Percentiles rank a stretch among this genome's conserved stretches.
Conservation (phyloP, 768 basidiomycete species). For the Lactarius sp. region DNA sequence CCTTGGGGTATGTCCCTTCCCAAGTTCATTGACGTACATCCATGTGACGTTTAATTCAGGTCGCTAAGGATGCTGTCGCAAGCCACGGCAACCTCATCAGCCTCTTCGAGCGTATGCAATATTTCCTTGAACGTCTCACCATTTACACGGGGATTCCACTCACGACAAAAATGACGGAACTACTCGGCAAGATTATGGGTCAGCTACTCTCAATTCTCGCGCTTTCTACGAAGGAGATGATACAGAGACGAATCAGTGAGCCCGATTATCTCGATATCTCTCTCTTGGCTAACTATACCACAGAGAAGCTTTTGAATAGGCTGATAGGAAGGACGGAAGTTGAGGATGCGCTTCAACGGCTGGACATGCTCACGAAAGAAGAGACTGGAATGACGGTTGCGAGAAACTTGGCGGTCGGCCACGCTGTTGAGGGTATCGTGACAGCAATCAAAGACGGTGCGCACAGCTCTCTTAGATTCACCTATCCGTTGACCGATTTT, state of each 20-base stretch:
- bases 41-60: not conserved
- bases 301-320: not conserved
- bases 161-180: not conserved
- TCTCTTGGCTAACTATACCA: not conserved
- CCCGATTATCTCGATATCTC: no score
- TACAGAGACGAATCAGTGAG: not conserved
- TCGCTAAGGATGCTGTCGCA: not conserved
- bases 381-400: not conserved
- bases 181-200: not conserved
- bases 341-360: not conserved
- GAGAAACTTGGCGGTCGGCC: not conserved
- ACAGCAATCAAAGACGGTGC: not conserved
- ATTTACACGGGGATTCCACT: not conserved
- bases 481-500: not conserved
- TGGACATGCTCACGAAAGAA: constrained; percentile 1
- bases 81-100: constrained; percentile 2
- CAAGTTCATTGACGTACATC: not conserved
- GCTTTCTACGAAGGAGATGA: not conserved
- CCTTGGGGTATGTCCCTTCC: not conserved
- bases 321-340: not conserved
- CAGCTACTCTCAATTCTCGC: not conserved
- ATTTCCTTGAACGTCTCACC: constrained; percentile 6
- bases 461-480: not conserved
- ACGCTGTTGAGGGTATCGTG: not conserved
- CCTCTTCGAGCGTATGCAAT: constrained; percentile 6